A percentile compares a stretch with the other conserved stretches of the same genome.
Evolutionary conservation across 108 stramenopile genomes (phyloP).

Genomic region (Cafeteria roenbergensis): DNA sequence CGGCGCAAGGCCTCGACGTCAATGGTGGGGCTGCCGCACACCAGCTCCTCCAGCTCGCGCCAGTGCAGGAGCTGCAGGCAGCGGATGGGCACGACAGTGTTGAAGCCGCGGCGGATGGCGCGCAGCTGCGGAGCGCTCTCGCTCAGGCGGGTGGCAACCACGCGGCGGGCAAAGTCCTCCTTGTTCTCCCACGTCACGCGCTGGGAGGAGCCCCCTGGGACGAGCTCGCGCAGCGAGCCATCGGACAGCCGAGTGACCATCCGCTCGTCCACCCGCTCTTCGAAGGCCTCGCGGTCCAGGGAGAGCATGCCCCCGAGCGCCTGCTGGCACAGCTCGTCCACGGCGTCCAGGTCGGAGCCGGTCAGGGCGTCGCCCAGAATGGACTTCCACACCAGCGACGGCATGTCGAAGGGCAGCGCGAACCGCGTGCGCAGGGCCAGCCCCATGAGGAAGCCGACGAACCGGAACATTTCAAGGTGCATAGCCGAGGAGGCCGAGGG

Average conservation of each 20-base stretch:
- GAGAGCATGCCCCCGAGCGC: no score
- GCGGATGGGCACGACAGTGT: conserved; percentile 28
- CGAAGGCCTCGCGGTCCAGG: background rate
- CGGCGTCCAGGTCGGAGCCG: conserved; percentile 3
- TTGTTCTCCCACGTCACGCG: conserved; percentile 36
- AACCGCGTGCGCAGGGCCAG: conserved; percentile 34
- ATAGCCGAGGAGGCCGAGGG: conserved; percentile 28
- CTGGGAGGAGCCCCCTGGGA: conserved; percentile 26
- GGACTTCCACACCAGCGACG: conserved; percentile 22
- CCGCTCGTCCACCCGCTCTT: background rate
- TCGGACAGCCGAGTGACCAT: conserved; percentile 4
- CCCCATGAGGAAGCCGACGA: conserved; percentile 53
- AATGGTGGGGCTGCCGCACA: conserved; percentile 37
- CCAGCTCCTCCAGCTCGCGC: conserved; percentile 36
- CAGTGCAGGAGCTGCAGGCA: conserved; percentile 37
- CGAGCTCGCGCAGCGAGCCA: conserved; percentile 23
- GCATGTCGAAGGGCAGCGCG: conserved; percentile 18
- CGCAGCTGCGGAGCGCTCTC: conserved; percentile 34
- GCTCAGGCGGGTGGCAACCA: conserved; percentile 11
- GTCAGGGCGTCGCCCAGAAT: conserved; percentile 3
- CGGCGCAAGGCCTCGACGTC: conserved; percentile 35
- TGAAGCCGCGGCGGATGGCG: conserved; percentile 33
- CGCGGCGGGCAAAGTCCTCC: conserved; percentile 7
- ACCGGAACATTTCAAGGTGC: conserved; percentile 40
- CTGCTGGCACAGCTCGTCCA: no score